phyloP scores from a whole-genome alignment of 179 eudicot species.

The Silene noctiflora region DNA sequence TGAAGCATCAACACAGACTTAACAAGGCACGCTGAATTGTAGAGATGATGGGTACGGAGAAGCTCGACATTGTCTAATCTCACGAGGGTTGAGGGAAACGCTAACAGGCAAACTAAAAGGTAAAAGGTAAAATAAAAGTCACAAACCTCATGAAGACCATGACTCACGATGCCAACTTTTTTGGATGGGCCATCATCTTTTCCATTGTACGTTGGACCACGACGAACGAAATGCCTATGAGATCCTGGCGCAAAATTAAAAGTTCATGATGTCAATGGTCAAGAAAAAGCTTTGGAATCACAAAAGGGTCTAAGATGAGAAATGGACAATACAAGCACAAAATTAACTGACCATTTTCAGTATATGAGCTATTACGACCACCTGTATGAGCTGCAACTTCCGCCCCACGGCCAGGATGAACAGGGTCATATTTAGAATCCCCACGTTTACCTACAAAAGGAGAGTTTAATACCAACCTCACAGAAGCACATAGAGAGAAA shows the following conservation, averaged over 20 bases:
- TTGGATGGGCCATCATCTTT: constrained; percentile 68
- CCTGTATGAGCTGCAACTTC: constrained; percentile 22
- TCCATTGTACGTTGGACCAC: constrained; percentile 45
- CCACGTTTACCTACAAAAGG: constrained; percentile 31
- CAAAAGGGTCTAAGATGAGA: constrained; percentile 1
- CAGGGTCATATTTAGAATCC: constrained; percentile 19
- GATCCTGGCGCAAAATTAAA: constrained; percentile 48
- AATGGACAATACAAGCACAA: neutral
- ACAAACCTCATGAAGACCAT: constrained; percentile 76
- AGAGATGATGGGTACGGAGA: neutral
- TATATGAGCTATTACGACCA: constrained; percentile 26
- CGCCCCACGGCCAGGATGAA: constrained; percentile 19
- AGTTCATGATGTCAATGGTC: neutral
- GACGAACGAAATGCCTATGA: constrained; percentile 59
- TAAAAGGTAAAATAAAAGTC: neutral
- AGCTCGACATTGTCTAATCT: neutral
- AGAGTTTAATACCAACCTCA: neutral
- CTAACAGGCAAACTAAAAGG: neutral
- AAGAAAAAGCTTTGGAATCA: neutral
- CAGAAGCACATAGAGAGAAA: neutral
- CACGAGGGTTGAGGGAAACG: neutral
- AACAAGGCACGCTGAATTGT: neutral
- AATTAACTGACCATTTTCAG: constrained; percentile 29
- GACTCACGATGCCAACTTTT: constrained; percentile 55
- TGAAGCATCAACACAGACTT: neutral